Conservation (phyloP, 768 basidiomycete genomes). For the Lactifluus rugatus region DNA sequence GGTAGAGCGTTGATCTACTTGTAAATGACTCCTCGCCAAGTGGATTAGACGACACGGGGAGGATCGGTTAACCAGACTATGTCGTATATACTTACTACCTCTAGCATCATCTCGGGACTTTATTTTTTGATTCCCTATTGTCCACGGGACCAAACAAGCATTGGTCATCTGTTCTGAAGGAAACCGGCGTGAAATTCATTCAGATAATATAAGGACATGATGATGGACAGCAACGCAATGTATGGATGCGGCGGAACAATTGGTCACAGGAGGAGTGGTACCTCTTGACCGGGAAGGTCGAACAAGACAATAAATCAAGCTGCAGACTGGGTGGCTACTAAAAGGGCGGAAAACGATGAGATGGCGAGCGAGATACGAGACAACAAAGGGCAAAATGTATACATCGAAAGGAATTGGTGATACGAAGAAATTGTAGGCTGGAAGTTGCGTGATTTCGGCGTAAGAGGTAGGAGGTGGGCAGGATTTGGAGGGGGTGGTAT, state of each 20-base stretch:
- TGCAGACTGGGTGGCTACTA: slow-evolving; percentile 25
- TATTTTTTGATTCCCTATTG: neutral
- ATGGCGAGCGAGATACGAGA: slow-evolving; percentile 19
- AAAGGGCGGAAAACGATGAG: slow-evolving; percentile 21
- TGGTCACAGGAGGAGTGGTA: slow-evolving; percentile 22
- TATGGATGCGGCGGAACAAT: slow-evolving; percentile 17
- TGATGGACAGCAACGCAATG: slow-evolving; percentile 17
- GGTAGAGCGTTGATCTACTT: neutral
- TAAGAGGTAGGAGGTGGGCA: slow-evolving; percentile 3
- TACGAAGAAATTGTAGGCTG: slow-evolving; percentile 9
- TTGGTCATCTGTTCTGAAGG: neutral
- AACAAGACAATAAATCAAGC: slow-evolving; percentile 31
- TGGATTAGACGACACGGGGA: neutral
- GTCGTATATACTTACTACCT: neutral
- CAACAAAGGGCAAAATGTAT: slow-evolving; percentile 9
- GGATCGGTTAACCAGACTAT: neutral
- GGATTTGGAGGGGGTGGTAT: neutral
- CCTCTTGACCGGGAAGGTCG: slow-evolving; percentile 15
- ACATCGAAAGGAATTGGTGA: slow-evolving; percentile 15
- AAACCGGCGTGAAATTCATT: slow-evolving; percentile 11
- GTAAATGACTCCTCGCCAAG: neutral
- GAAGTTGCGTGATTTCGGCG: slow-evolving; percentile 9
- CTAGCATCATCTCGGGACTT: neutral
- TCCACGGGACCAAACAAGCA: neutral
- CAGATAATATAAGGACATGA: slow-evolving; percentile 29